Conservation (phyloP, 202 grass and related monocot species). For the Zoysia matrella region DNA sequence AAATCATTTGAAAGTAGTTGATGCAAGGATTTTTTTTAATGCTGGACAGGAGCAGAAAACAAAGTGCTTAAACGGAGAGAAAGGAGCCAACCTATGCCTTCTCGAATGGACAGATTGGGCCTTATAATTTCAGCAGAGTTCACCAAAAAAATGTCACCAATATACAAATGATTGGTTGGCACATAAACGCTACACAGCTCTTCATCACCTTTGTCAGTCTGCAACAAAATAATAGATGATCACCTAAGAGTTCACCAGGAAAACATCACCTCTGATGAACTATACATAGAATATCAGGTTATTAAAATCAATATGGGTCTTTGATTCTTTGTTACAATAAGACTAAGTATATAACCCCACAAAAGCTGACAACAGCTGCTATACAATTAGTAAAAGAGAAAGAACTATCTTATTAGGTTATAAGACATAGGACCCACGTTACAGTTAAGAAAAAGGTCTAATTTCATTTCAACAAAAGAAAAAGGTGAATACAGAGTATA, state of each 20-base stretch:
- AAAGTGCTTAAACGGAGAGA: slow-evolving; percentile 19
- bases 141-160: slow-evolving; percentile 95
- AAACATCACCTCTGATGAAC: neutral
- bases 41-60: neutral
- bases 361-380: neutral
- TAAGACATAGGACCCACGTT: neutral
- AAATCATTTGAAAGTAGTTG: neutral
- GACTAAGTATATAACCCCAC: neutral
- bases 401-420: no score
- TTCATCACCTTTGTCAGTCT: slow-evolving; percentile 92
- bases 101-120: slow-evolving; percentile 90
- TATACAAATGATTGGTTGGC: slow-evolving; percentile 98
- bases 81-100: slow-evolving; percentile 90
- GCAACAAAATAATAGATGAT: slow-evolving; percentile 52
- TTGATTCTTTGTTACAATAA: neutral
- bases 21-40: neutral
- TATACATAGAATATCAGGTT: neutral
- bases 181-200: slow-evolving; percentile 95
- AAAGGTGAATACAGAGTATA: neutral
- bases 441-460: neutral
- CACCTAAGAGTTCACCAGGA: slow-evolving; percentile 34
- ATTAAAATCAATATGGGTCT: neutral
- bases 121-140: slow-evolving; percentile 93
- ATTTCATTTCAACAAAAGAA: neutral
- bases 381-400: neutral